These are phyloP conservation scores for Acer negundo DNA, from an alignment of 345 rosid genomes.

Conservation along the genomic window DNA sequence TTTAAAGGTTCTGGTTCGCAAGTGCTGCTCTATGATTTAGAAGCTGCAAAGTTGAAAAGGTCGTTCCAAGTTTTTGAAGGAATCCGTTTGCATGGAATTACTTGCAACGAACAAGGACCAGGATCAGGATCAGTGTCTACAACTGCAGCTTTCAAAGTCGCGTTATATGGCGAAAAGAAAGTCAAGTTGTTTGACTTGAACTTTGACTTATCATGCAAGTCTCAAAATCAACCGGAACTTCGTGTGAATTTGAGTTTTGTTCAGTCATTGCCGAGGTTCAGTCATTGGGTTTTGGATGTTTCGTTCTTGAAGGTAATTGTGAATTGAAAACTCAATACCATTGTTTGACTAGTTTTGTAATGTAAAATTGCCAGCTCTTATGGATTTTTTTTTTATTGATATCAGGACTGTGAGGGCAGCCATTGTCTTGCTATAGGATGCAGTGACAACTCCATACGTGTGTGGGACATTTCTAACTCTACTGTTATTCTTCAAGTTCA, in stretches of 20 bases:
- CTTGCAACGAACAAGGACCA: constrained; percentile 10
- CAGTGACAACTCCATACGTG: constrained; percentile 69
- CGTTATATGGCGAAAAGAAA: constrained; percentile 71
- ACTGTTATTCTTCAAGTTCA: constrained; percentile 56
- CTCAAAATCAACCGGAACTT: constrained; percentile 24
- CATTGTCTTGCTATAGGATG: constrained; percentile 75
- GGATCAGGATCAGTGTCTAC: constrained; percentile 25
- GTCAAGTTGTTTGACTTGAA: constrained; percentile 59
- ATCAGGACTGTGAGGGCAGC: constrained; percentile 37
- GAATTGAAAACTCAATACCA: background rate
- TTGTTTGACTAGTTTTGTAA: background rate
- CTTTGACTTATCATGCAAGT: constrained; percentile 27
- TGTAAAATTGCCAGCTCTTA: background rate
- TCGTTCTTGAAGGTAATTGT: constrained; percentile 64
- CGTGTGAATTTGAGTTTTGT: constrained; percentile 40
- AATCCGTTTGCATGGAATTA: constrained; percentile 84
- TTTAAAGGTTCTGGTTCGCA: constrained; percentile 80
- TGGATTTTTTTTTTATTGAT: constrained; percentile 9
- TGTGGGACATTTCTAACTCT: constrained; percentile 62
- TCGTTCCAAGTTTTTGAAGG: constrained; percentile 85
- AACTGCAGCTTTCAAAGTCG: constrained; percentile 40
- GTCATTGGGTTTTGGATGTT: constrained; percentile 80
- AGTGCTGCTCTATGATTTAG: constrained; percentile 61
- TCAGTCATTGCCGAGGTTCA: constrained; percentile 68
- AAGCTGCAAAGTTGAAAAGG: constrained; percentile 42